Conservation (phyloP, 352 stramenopile genomes). For the Phytopythium boreale region DNA sequence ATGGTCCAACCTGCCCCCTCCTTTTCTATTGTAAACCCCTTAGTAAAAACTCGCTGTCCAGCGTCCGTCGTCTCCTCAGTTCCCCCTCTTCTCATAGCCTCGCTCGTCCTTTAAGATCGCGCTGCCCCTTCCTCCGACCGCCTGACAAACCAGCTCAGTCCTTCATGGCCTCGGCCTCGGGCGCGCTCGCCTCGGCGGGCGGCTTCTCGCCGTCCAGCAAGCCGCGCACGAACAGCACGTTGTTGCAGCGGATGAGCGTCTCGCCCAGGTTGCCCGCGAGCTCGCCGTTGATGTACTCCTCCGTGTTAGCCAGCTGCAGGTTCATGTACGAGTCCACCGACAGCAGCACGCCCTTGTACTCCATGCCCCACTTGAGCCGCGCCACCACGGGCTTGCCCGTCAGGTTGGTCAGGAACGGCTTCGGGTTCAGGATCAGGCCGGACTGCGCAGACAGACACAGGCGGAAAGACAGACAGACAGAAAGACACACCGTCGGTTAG, state of each 20-base stretch:
- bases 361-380: constrained; percentile 99
- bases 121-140: neutral
- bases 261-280: constrained; percentile 96
- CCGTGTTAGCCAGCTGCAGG: constrained; percentile 94
- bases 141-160: constrained; percentile 6
- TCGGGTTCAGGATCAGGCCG: constrained; percentile 92
- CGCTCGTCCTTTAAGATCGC: no score
- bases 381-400: constrained; percentile 95
- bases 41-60: neutral
- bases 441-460: constrained; percentile 32
- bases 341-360: constrained; percentile 96
- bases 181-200: constrained; percentile 18
- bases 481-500: constrained; percentile 15
- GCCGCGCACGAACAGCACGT: constrained; percentile 96
- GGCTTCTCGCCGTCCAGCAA: constrained; percentile 76
- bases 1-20: neutral
- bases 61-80: neutral
- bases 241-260: constrained; percentile 99
- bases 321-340: constrained; percentile 99
- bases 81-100: neutral
- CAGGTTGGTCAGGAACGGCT: constrained; percentile 94
- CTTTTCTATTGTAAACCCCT: neutral
- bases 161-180: constrained; percentile 44
- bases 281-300: constrained; percentile 98
- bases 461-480: constrained; percentile 6